These are phyloP conservation scores for Cladosporium velox DNA, from an alignment of 2,329 filamentous ascomycete genomes.

Conservation along the genomic window DNA sequence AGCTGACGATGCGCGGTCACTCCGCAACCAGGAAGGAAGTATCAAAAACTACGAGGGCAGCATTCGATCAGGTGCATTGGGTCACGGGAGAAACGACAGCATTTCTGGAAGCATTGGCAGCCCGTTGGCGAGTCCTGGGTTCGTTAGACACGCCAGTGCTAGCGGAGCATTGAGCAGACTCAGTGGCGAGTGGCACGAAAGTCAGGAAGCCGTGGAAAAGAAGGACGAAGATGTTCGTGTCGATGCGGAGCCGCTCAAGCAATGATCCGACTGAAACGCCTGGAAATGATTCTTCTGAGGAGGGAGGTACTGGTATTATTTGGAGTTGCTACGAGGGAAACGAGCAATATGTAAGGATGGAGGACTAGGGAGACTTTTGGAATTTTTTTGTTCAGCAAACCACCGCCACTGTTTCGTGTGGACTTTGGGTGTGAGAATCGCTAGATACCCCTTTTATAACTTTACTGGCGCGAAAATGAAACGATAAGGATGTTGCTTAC, in stretches of 20 bases:
- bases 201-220: neutral
- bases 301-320: neutral
- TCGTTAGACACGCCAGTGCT: conserved; percentile 25
- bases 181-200: conserved; percentile 30
- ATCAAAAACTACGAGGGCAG: conserved; percentile 80
- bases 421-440: conserved; percentile 2
- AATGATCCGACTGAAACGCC: neutral
- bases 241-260: conserved; percentile 1
- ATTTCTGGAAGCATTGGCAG: conserved; percentile 74
- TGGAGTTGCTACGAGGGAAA: neutral
- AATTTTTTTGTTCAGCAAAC: neutral
- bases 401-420: neutral
- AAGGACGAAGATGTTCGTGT: conserved; percentile 7
- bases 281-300: neutral
- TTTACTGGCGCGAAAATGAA: neutral
- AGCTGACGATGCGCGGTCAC: conserved; percentile 46
- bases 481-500: neutral
- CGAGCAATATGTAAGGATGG: neutral
- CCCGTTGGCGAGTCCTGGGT: conserved; percentile 59
- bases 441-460: conserved; percentile 7
- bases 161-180: conserved; percentile 29
- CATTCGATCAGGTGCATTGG: conserved; percentile 73
- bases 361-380: neutral
- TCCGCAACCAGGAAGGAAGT: conserved; percentile 54
- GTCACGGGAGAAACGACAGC: conserved; percentile 80